These are phyloP conservation scores for Pythium coloratum DNA, from an alignment of 352 stramenopile genomes.

Conservation along the genomic window DNA sequence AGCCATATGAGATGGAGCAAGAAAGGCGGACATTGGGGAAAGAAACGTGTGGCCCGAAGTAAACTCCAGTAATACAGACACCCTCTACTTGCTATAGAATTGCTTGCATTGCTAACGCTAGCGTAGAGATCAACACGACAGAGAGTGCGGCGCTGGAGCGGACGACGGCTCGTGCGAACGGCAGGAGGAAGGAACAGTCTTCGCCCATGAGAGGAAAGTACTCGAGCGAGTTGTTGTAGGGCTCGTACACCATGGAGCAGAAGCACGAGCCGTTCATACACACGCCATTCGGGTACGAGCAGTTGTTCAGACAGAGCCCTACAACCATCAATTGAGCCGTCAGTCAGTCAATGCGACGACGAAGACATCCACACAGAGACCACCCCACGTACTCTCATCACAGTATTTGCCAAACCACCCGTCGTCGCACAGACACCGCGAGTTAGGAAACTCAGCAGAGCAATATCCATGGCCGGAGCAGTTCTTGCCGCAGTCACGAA, in stretches of 20 bases:
- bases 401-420: conserved; percentile 95
- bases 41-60: not conserved
- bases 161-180: conserved; percentile 46
- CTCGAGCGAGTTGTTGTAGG: conserved; percentile 93
- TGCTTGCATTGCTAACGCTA: not conserved
- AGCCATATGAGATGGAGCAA: conserved; percentile 2
- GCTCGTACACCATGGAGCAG: conserved; percentile 91
- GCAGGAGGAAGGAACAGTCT: conserved; percentile 81
- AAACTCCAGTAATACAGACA: not conserved
- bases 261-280: conserved; percentile 92
- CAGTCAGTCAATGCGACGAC: conserved; percentile 12
- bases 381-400: conserved; percentile 56
- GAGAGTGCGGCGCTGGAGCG: not conserved
- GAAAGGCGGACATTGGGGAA: not conserved
- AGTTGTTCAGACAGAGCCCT: conserved; percentile 97
- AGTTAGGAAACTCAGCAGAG: conserved; percentile 95
- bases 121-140: not conserved
- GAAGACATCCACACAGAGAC: not conserved
- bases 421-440: conserved; percentile 93
- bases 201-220: conserved; percentile 81
- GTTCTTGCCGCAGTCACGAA: conserved; percentile 91
- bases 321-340: not conserved
- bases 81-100: not conserved
- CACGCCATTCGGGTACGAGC: conserved; percentile 94
- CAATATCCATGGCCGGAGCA: conserved; percentile 95